A percentile compares a stretch with the other conserved stretches of the same genome.
These are phyloP conservation scores for Pyrenochaeta sp. DNA, from an alignment of 2,329 filamentous ascomycete genomes.

Conservation along the genomic window DNA sequence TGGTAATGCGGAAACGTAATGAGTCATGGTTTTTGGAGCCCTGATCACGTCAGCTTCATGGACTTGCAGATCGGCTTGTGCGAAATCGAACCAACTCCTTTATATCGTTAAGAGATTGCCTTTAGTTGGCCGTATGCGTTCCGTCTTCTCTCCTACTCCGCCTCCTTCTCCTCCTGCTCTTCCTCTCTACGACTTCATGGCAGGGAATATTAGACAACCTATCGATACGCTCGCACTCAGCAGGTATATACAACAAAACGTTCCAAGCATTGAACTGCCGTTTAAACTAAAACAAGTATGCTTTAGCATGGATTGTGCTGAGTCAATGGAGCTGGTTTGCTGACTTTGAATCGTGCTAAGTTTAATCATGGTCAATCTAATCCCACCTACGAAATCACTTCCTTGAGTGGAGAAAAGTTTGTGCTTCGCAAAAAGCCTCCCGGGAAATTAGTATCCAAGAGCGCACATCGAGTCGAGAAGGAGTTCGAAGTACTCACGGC, in stretches of 20 bases:
- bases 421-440: constrained; percentile 97
- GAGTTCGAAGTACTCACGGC: constrained; percentile 91
- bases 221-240: constrained; percentile 84
- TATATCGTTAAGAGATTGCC: too few relatives aligned
- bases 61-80: too few relatives aligned
- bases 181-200: too few relatives aligned
- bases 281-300: constrained; percentile 86
- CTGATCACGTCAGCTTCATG: too few relatives aligned
- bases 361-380: constrained; percentile 98
- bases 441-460: constrained; percentile 73
- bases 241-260: constrained; percentile 76
- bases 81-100: too few relatives aligned
- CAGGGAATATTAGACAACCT: constrained; percentile 85
- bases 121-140: too few relatives aligned
- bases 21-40: too few relatives aligned
- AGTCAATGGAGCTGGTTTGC: neutral
- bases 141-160: too few relatives aligned
- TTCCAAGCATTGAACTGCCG: constrained; percentile 81
- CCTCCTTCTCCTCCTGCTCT: too few relatives aligned
- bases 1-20: too few relatives aligned
- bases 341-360: constrained; percentile 64
- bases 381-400: constrained; percentile 92
- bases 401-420: constrained; percentile 72
- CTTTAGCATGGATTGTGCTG: neutral
- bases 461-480: constrained; percentile 93